Base-by-base conservation (phyloP, 2,329 filamentous ascomycete genomes). In the Trichophyton mentagrophytes region DNA sequence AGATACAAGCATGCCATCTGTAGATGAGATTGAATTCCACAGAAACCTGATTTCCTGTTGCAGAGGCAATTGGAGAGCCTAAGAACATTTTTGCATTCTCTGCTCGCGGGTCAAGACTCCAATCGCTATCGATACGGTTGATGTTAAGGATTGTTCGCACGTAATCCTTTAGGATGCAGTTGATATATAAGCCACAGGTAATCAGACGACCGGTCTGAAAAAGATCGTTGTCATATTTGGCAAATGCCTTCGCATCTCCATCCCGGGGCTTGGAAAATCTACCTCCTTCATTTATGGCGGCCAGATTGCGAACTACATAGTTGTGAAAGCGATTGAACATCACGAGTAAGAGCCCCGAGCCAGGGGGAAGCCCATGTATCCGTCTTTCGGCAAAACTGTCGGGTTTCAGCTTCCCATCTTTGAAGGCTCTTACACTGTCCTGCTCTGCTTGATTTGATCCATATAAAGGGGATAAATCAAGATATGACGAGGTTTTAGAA, bases 1-100 rank as follows among this genome's bases (percentile, higher is more conserved):
- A 78, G 65, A 90, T 84, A 65, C 84, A 85, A 2, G 86, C 86
- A 73, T 90, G 87, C 58, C 65, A 66, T 9, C 79, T 74, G 65
- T 81, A 82, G 8, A 81, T 70, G 33, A 82, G 69, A 63, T 81
- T 81, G 68, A 82, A 82, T 64, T 81, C 79, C 17, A 74, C 76
- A 2, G 74, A 75, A 49, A 79, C 76, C 63, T 80, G 78, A 63
- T 81, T 81, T 11, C 79, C 79, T 3, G 74, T 73, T 3, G 73
- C 79, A 40, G 72, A 66, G 0, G 71, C 69, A 30, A 73, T 68
- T 8, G 71, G 69, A n/a, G 67, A 62, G 5, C 63, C 60, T 22
- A 62, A 62, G 30, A 65, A 36, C 11, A 60, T 36, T 30, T 61
- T 63, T 15, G 60, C 61, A 30, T 75, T 72, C 3, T 74, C 71